phyloP scores from a whole-genome alignment of 306 rosid genomes.

The Inga laurina region DNA sequence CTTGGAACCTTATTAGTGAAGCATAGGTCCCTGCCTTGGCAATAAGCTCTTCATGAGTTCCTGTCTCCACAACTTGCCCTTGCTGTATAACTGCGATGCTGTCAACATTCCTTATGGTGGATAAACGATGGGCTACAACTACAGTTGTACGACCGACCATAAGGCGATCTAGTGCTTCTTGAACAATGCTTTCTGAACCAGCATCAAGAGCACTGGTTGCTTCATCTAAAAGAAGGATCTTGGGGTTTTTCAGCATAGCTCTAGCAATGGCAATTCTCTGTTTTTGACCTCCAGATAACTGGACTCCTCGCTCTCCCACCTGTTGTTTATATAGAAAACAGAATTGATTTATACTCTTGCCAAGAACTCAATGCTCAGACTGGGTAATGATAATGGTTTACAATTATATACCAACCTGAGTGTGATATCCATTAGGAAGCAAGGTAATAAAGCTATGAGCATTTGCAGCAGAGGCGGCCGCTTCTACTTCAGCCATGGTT shows the following conservation, averaged over 20 bases:
- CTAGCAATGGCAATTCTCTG: constrained; percentile 99
- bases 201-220: constrained; percentile 99
- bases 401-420: constrained; percentile 60
- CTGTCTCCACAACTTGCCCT: constrained; percentile 94
- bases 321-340: constrained; percentile 23
- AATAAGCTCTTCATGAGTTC: constrained; percentile 91
- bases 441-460: constrained; percentile 91
- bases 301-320: constrained; percentile 98
- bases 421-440: constrained; percentile 88
- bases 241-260: constrained; percentile 95
- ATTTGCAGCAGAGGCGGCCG: constrained; percentile 85
- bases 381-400: background rate
- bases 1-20: constrained; percentile 92
- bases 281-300: constrained; percentile 95
- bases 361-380: background rate
- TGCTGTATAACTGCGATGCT: constrained; percentile 91
- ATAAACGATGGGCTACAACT: constrained; percentile 89
- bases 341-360: constrained; percentile 1
- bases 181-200: constrained; percentile 95
- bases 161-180: constrained; percentile 94
- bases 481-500: constrained; percentile 89
- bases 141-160: constrained; percentile 96
- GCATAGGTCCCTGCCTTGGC: constrained; percentile 86
- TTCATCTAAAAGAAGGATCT: constrained; percentile 92
- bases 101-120: constrained; percentile 91